Evolutionary conservation across 768 basidiomycete species (phyloP).

Genomic region (Gloeostereum incarnatum): DNA sequence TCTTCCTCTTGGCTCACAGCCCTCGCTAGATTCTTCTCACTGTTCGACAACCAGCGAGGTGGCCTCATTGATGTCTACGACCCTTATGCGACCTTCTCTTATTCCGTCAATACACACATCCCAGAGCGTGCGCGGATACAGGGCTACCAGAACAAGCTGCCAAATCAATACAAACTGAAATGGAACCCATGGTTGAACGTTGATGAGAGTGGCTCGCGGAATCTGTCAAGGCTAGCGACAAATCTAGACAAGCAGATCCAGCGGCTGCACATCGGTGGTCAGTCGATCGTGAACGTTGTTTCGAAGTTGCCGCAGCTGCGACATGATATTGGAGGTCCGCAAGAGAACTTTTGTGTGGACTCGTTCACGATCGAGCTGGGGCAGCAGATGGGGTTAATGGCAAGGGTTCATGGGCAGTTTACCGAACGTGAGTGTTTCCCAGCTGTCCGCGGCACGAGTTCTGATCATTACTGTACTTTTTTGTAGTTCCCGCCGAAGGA

Average conservation of each 20-base stretch:
- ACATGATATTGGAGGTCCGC: slow-evolving; percentile 73
- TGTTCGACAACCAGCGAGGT: slow-evolving; percentile 71
- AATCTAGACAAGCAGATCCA: slow-evolving; percentile 52
- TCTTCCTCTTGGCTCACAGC: slow-evolving; percentile 8
- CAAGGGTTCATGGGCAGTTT: slow-evolving; percentile 85
- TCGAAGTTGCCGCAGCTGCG: slow-evolving; percentile 61
- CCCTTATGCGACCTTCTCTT: slow-evolving; percentile 85
- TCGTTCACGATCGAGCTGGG: slow-evolving; percentile 69
- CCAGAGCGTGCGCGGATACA: slow-evolving; percentile 70
- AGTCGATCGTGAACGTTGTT: slow-evolving; percentile 53
- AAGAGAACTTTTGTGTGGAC: slow-evolving; percentile 79
- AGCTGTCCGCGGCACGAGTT: neutral
- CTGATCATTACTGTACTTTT: neutral
- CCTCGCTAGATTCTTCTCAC: slow-evolving; percentile 63
- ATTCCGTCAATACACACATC: slow-evolving; percentile 76
- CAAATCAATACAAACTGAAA: slow-evolving; percentile 75
- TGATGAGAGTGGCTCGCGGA: slow-evolving; percentile 60
- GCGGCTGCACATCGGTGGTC: slow-evolving; percentile 65
- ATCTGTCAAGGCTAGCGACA: slow-evolving; percentile 58
- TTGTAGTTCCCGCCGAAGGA: slow-evolving; percentile 59
- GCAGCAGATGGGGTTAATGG: slow-evolving; percentile 50
- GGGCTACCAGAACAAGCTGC: slow-evolving; percentile 60
- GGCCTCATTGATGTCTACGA: slow-evolving; percentile 68
- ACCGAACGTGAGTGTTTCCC: slow-evolving; percentile 59
- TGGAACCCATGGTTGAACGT: slow-evolving; percentile 65